phyloP scores from a whole-genome alignment of 148 eudicot species.

The Rhododendron griersonianum region DNA sequence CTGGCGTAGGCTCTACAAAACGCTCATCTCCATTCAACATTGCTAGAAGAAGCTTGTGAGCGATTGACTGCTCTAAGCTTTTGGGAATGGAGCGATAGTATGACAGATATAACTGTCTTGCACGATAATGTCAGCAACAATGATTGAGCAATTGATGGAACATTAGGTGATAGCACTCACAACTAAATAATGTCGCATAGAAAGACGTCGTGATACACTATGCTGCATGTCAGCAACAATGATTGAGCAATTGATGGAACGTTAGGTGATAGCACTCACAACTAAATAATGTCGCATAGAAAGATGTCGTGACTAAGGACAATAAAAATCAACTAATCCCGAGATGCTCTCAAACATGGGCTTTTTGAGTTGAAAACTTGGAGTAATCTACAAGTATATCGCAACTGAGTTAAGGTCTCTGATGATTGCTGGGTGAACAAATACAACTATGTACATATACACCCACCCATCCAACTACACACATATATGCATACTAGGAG shows the following conservation, averaged over 20 bases:
- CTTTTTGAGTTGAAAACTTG: not conserved
- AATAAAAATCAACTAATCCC: not conserved
- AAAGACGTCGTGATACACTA: constrained; percentile 20
- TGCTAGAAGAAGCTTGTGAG: constrained; percentile 86
- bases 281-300: not conserved
- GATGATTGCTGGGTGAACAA: not conserved
- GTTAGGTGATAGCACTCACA: not conserved
- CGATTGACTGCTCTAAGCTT: constrained; percentile 95
- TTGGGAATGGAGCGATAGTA: constrained; percentile 94
- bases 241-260: not conserved
- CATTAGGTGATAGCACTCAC: not conserved
- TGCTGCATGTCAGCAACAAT: constrained; percentile 56
- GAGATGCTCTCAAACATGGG: not conserved
- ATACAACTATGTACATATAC: not conserved
- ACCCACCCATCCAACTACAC: not conserved
- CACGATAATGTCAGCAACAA: constrained; percentile 47
- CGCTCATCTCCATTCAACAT: constrained; percentile 98
- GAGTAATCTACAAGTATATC: not conserved
- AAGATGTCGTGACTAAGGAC: not conserved
- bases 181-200: not conserved
- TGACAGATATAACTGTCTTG: constrained; percentile 85
- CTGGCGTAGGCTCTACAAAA: constrained; percentile 94
- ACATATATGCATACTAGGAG: not conserved
- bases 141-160: not conserved
- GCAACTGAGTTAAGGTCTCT: not conserved